phyloP scores from a whole-genome alignment of 2,329 filamentous ascomycete genomes.

The Ophiostoma montium region DNA sequence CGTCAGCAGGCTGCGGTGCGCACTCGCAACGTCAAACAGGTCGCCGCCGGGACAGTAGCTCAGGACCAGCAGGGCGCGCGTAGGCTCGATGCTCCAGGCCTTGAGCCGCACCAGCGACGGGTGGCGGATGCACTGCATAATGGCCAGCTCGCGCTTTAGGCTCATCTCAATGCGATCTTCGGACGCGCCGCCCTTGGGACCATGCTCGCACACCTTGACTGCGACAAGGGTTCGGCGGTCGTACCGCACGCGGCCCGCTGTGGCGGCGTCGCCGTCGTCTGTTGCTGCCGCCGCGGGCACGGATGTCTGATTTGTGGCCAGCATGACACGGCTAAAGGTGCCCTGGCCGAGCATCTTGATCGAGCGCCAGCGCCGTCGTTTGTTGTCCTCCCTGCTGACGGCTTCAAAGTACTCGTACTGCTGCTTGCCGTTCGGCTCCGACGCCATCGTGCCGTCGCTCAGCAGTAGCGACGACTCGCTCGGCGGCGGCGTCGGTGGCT shows the following conservation, averaged over 20 bases:
- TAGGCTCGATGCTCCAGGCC: constrained; percentile 76
- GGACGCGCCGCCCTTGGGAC: constrained; percentile 81
- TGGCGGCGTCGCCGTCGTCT: constrained; percentile 21
- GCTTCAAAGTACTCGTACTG: constrained; percentile 55
- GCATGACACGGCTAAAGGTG: constrained; percentile 86
- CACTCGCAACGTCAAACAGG: constrained; percentile 79
- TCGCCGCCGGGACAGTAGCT: constrained; percentile 91
- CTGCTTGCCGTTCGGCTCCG: constrained; percentile 26
- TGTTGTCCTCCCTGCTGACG: constrained; percentile 49
- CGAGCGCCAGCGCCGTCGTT: constrained; percentile 64
- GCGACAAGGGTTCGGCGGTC: constrained; percentile 76
- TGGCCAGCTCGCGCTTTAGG: constrained; percentile 86
- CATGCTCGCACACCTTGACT: constrained; percentile 90
- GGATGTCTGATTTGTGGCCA: constrained; percentile 66
- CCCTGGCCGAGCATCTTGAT: constrained; percentile 76
- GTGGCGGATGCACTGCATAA: constrained; percentile 76
- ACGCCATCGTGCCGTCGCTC: constrained; percentile 27
- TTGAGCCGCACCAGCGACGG: constrained; percentile 84
- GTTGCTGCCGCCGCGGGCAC: constrained; percentile 24
- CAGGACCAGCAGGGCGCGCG: constrained; percentile 70
- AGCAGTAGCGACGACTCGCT: constrained; percentile 50
- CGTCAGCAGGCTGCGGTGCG: constrained; percentile 52
- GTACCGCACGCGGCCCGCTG: constrained; percentile 24
- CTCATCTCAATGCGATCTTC: constrained; percentile 89
- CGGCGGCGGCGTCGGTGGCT: constrained; percentile 67